A percentile compares a stretch with the other conserved stretches of the same genome.
phyloP scores from a whole-genome alignment of 495 filamentous ascomycete genomes.

The Penicillium psychrofluorescens region DNA sequence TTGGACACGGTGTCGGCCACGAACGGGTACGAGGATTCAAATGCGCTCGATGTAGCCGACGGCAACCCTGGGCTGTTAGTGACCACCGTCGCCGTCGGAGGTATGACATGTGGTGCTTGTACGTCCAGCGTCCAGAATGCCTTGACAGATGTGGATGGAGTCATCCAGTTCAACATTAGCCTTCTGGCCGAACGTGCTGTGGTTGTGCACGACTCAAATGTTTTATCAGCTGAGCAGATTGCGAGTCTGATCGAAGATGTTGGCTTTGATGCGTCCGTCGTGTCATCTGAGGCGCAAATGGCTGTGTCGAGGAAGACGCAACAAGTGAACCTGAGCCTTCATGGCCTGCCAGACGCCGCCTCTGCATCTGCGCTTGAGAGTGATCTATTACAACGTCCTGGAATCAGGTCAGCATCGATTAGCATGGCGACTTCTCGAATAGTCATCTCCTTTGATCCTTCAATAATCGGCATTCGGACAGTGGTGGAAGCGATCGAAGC shows the following conservation, averaged over 20 bases:
- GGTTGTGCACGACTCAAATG: conserved; percentile 67
- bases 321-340: conserved; percentile 70
- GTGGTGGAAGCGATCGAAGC: conserved; percentile 78
- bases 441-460: conserved; percentile 61
- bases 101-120: conserved; percentile 97
- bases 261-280: conserved; percentile 78
- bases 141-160: conserved; percentile 67
- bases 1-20: conserved; percentile 34
- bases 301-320: conserved; percentile 28
- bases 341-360: conserved; percentile 63
- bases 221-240: conserved; percentile 64
- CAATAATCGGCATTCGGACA: conserved; percentile 66
- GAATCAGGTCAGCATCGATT: conserved; percentile 66
- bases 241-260: conserved; percentile 60
- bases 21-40: conserved; percentile 4
- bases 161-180: conserved; percentile 88
- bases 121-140: conserved; percentile 84
- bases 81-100: conserved; percentile 80
- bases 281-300: conserved; percentile 41
- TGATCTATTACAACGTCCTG: conserved; percentile 54
- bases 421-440: conserved; percentile 61
- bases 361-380: conserved; percentile 68
- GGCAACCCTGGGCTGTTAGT: conserved; percentile 42
- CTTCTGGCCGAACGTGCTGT: conserved; percentile 88
- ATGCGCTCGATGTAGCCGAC: conserved; percentile 22